A percentile compares a stretch with the other conserved stretches of the same genome.
phyloP scores from a whole-genome alignment of 2,329 filamentous ascomycete species.

The Diaporthe australafricana region DNA sequence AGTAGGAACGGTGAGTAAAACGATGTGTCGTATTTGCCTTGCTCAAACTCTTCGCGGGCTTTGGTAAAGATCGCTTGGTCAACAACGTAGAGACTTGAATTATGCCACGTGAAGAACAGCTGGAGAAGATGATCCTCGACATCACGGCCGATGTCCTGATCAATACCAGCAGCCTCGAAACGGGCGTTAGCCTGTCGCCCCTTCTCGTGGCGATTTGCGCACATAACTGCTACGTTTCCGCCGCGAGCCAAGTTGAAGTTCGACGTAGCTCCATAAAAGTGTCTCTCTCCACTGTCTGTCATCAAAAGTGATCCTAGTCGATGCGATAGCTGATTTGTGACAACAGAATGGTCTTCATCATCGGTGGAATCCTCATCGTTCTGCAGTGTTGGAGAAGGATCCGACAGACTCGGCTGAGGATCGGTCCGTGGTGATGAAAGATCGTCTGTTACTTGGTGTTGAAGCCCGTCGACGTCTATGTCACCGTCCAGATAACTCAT shows the following conservation, averaged over 20 bases:
- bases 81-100: neutral
- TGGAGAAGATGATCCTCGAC: neutral
- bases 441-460: neutral
- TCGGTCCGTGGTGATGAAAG: neutral
- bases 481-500: neutral
- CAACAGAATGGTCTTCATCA: neutral
- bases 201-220: neutral
- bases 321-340: slow-evolving; percentile 5
- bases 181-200: neutral
- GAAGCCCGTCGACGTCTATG: neutral
- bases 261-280: slow-evolving; percentile 7
- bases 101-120: slow-evolving; percentile 1
- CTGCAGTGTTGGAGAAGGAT: neutral
- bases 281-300: neutral
- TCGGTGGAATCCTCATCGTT: neutral
- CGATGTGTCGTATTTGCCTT: neutral
- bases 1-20: neutral
- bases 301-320: neutral
- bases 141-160: neutral
- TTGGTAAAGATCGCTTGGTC: neutral
- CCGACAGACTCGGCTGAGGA: neutral
- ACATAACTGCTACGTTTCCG: neutral
- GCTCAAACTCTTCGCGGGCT: neutral
- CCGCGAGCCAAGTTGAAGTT: neutral
- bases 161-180: neutral